These are phyloP conservation scores for Hypericum perforatum DNA, from an alignment of 345 rosid genomes.

Conservation along the genomic window DNA sequence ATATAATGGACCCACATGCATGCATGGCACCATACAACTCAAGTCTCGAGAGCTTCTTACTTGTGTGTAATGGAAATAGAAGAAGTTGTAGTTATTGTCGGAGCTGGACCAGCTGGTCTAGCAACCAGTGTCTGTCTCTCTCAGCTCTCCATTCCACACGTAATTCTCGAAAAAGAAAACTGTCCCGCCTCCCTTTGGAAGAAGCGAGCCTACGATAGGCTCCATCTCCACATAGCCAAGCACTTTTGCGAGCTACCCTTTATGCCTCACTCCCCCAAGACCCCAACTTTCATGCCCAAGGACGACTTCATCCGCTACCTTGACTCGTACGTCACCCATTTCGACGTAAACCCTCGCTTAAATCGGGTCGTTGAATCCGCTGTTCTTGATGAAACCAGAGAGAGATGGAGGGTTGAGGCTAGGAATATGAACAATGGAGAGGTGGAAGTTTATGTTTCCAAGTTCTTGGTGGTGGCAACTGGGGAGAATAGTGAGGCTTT, in stretches of 20 bases:
- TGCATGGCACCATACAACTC: no score
- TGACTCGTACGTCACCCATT: constrained; percentile 11
- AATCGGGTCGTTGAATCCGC: constrained; percentile 11
- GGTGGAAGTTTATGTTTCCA: constrained; percentile 8
- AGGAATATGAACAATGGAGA: neutral
- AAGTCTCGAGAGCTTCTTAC: no score
- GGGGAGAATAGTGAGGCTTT: constrained; percentile 19
- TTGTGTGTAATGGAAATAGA: no score
- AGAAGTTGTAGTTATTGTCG: constrained; percentile 2
- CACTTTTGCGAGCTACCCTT: constrained; percentile 18
- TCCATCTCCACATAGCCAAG: constrained; percentile 16
- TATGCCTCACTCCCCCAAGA: constrained; percentile 8
- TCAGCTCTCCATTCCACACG: constrained; percentile 2
- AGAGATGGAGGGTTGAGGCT: constrained; percentile 9
- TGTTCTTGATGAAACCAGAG: neutral
- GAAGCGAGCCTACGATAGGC: constrained; percentile 16
- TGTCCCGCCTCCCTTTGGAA: constrained; percentile 18
- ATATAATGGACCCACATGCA: no score
- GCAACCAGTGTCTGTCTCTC: constrained; percentile 17
- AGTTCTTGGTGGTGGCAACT: constrained; percentile 16
- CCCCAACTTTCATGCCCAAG: constrained; percentile 9
- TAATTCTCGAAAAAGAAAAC: constrained; percentile 14
- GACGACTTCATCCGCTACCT: constrained; percentile 11
- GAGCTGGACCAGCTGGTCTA: constrained; percentile 21
- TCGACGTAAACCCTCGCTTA: constrained; percentile 5